Base-by-base conservation (phyloP, 2,329 filamentous ascomycete species). In the Chaetomium strumarium region DNA sequence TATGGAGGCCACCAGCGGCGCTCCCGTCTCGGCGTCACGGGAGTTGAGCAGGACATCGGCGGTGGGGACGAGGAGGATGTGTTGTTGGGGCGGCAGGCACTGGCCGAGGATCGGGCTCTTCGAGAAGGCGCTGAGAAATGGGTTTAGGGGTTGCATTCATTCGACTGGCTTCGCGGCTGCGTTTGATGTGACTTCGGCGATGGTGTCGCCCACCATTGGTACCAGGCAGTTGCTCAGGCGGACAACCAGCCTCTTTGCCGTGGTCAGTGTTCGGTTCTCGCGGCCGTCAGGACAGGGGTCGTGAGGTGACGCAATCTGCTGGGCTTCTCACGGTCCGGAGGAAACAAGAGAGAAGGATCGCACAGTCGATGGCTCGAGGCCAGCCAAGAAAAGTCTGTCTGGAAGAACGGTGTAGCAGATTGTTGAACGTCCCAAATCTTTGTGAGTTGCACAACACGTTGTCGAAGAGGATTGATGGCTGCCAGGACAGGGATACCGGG, bases 61-160 rank as follows among this genome's bases (percentile, higher is more conserved):
- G 49, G 88, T 87, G 43, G 93, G 93, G 36, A 97, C 92, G 47
- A 99, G 85, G 52, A 99, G 81, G 64, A 99, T 84, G 77, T 97
- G 89, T 70, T 95, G 89, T 71, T 93, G 87, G 60, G 90, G 81
- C 51, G 93, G 91, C 58, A 85, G 83, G 78, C 93, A 97, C 84
- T 97, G 92, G 65, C 86, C 78, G 63, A 88, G 86, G 68, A 96
- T 81, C 70, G 89, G 84, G 81, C 90, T 97, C 77, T 90, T 90
- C 81, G 96, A 96, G 84, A 99, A 97, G 79, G 92, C 90, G 78
- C 88, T 86, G 72, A 99, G 81, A 75, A 96, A 97, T 71, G 93
- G 93, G 75, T 99, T 99, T 84, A 97, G 81, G 77, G 93, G 90
- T 85, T 91, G 91, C 91, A 96, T 96, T 84, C 86, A 67, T 63